Conservation (phyloP, 169 alveolate species). For the Amoebophrya sp. region DNA sequence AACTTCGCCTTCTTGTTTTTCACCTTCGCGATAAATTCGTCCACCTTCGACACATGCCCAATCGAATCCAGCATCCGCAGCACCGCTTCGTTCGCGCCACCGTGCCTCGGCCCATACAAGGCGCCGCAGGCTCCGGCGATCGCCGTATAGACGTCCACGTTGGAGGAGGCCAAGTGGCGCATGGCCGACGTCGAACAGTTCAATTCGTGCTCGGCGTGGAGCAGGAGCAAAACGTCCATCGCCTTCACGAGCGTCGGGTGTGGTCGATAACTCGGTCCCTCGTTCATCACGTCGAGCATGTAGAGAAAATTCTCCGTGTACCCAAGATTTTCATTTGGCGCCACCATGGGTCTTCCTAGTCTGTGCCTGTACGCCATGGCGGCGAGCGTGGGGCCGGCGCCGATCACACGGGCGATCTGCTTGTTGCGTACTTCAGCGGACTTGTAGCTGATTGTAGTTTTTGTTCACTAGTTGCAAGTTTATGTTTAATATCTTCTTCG, state of each 20-base stretch:
- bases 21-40: conserved; percentile 58
- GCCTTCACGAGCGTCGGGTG: conserved; percentile 65
- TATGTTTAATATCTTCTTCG: too few species aligned
- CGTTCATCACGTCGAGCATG: conserved; percentile 61
- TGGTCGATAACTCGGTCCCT: conserved; percentile 55
- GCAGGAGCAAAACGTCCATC: conserved; percentile 63
- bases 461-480: too few species aligned
- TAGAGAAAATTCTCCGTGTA: conserved; percentile 66
- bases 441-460: conserved; percentile 44
- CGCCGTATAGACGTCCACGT: conserved; percentile 71
- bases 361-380: conserved; percentile 67
- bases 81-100: conserved; percentile 23
- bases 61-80: conserved; percentile 50
- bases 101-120: conserved; percentile 51
- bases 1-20: conserved; percentile 67
- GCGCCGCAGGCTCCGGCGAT: conserved; percentile 74
- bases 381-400: conserved; percentile 60
- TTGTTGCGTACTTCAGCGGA: conserved; percentile 57
- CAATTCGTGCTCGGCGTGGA: conserved; percentile 79
- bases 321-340: conserved; percentile 54
- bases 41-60: conserved; percentile 58
- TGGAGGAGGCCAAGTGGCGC: conserved; percentile 69
- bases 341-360: conserved; percentile 65
- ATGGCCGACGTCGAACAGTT: conserved; percentile 74
- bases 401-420: conserved; percentile 64